These are phyloP conservation scores for Cicer pinnatifidum DNA, from an alignment of 306 rosid species.

Conservation along the genomic window DNA sequence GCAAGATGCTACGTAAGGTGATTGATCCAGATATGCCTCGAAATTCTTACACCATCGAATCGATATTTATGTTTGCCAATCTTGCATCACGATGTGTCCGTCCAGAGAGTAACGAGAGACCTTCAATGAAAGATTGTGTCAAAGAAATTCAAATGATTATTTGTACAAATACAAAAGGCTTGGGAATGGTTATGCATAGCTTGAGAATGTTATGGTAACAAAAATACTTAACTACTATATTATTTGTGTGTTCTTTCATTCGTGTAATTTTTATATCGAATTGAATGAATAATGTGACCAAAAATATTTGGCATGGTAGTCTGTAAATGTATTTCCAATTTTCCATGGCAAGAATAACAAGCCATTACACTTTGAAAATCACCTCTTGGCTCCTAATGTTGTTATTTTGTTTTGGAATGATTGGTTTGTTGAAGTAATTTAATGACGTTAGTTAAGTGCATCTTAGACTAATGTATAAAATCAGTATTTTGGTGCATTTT, in stretches of 20 bases:
- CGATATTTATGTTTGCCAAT: slow-evolving; percentile 83
- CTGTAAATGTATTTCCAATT: too few relatives aligned
- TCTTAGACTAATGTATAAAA: too few relatives aligned
- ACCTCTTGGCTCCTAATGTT: slow-evolving; percentile 6
- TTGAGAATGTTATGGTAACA: slow-evolving; percentile 58
- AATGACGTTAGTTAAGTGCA: background rate
- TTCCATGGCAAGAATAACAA: too few relatives aligned
- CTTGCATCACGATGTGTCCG: slow-evolving; percentile 92
- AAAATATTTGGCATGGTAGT: too few relatives aligned
- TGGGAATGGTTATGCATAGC: slow-evolving; percentile 63
- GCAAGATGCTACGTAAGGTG: slow-evolving; percentile 79
- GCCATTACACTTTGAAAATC: too few relatives aligned
- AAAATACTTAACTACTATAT: too few relatives aligned
- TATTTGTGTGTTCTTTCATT: too few relatives aligned
- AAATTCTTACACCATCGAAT: slow-evolving; percentile 78
- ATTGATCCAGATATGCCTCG: slow-evolving; percentile 81
- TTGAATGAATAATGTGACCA: too few relatives aligned
- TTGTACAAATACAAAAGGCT: slow-evolving; percentile 70
- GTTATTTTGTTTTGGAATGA: slow-evolving; percentile 28
- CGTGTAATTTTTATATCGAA: too few relatives aligned
- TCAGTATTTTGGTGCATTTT: too few relatives aligned
- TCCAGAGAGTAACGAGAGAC: slow-evolving; percentile 76
- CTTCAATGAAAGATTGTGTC: slow-evolving; percentile 82
- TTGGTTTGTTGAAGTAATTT: slow-evolving; percentile 17
- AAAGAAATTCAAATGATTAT: slow-evolving; percentile 75